phyloP scores from a whole-genome alignment of 257 asterid genomes.

The Schizonepeta tenuifolia region DNA sequence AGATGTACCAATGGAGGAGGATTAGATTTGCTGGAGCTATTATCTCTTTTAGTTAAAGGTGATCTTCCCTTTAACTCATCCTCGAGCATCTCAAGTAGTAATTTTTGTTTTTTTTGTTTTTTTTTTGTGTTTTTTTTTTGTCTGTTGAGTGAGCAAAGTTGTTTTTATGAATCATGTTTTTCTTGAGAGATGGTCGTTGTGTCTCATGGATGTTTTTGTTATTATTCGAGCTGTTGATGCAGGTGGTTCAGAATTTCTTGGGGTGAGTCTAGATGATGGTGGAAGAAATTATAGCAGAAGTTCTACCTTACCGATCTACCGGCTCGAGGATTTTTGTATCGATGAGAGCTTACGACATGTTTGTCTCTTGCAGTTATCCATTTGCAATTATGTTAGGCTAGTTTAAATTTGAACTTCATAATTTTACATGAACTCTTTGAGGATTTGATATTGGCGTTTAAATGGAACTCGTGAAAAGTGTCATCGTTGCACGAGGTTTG shows the following conservation, averaged over 20 bases:
- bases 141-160: background rate
- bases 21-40: slow-evolving; percentile 37
- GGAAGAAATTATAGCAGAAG: background rate
- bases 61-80: background rate
- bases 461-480: background rate
- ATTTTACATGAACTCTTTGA: background rate
- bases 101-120: background rate
- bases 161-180: background rate
- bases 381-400: slow-evolving; percentile 14
- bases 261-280: background rate
- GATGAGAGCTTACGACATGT: too few relatives aligned
- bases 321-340: background rate
- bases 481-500: background rate
- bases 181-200: background rate
- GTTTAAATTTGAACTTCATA: background rate
- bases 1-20: slow-evolving; percentile 95
- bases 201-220: background rate
- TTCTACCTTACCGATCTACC: background rate
- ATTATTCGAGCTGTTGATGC: slow-evolving; percentile 6
- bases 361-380: background rate
- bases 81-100: background rate
- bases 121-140: background rate
- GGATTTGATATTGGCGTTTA: too few relatives aligned
- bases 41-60: slow-evolving; percentile 16
- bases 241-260: slow-evolving; percentile 1